These are phyloP conservation scores for Trametes sp. DNA, from an alignment of 1,284 basidiomycete genomes.

Conservation along the genomic window DNA sequence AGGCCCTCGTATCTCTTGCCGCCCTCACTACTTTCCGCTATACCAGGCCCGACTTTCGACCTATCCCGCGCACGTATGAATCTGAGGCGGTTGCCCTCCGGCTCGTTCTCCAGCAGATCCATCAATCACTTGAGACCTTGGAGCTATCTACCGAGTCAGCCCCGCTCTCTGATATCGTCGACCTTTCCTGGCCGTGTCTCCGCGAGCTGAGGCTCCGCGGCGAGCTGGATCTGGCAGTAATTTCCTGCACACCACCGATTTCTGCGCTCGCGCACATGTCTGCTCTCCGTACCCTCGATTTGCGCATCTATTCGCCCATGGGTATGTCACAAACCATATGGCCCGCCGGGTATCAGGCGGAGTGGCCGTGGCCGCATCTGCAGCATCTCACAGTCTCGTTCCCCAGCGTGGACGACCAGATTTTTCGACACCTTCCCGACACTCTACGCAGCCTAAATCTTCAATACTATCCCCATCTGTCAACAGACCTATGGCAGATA, in stretches of 20 bases:
- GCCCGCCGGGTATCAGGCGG: neutral
- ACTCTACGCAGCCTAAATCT: neutral
- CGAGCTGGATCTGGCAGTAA: neutral
- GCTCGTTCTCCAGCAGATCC: too few relatives aligned
- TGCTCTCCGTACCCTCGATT: neutral
- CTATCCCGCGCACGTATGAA: neutral
- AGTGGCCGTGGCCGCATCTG: constrained; percentile 1
- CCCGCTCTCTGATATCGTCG: neutral
- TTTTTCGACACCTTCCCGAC: neutral
- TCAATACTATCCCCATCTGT: neutral
- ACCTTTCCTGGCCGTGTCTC: constrained; percentile 1
- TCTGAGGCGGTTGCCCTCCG: too few relatives aligned
- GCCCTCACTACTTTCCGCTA: neutral
- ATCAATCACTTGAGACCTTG: too few relatives aligned
- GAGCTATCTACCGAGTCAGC: neutral
- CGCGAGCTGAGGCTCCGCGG: constrained; percentile 5
- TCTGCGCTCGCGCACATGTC: constrained; percentile 1
- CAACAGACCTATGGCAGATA: too few relatives aligned
- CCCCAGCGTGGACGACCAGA: neutral
- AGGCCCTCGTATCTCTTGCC: neutral
- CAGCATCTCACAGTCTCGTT: neutral
- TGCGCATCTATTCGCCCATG: neutral
- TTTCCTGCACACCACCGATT: neutral
- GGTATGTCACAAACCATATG: neutral
- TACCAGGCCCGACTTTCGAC: neutral